Conservation (phyloP, 1,284 basidiomycete genomes). For the Farysia itapuensis region DNA sequence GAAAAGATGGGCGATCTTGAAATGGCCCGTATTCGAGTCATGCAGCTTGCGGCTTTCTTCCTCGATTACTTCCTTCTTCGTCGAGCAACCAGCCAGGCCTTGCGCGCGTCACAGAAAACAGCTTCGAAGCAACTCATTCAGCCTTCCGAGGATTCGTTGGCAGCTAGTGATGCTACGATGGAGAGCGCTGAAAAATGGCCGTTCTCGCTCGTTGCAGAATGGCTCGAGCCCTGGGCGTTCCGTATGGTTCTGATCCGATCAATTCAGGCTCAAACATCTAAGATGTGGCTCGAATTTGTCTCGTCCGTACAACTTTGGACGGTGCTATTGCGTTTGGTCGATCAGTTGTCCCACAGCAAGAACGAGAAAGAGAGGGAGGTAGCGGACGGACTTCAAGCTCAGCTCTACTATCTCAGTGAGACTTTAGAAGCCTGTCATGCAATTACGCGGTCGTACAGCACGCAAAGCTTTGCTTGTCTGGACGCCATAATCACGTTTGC, state of each 20-base stretch:
- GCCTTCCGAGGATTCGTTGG: neutral
- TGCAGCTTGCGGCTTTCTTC: conserved; percentile 54
- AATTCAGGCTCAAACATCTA: conserved; percentile 39
- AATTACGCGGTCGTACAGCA: conserved; percentile 45
- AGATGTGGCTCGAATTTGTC: conserved; percentile 55
- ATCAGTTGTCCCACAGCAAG: conserved; percentile 46
- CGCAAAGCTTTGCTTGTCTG: conserved; percentile 55
- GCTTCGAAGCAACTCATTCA: conserved; percentile 4
- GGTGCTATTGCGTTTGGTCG: conserved; percentile 49
- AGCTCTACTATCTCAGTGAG: conserved; percentile 55
- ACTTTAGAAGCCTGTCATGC: conserved; percentile 46
- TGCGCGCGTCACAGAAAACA: neutral
- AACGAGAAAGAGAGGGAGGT: conserved; percentile 35
- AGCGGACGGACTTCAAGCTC: conserved; percentile 52
- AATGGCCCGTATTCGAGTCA: conserved; percentile 47
- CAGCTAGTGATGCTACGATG: neutral
- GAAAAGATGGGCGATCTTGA: conserved; percentile 57
- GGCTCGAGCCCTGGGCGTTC: conserved; percentile 57
- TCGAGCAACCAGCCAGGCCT: conserved; percentile 3
- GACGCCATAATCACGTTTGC: conserved; percentile 51
- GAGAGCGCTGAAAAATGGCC: conserved; percentile 24
- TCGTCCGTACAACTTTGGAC: conserved; percentile 55
- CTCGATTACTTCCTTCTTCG: conserved; percentile 55
- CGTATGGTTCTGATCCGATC: conserved; percentile 50
- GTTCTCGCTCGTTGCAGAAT: conserved; percentile 42